A percentile compares a stretch with the other conserved stretches of the same genome.
These are phyloP conservation scores for Phascolomyces articulosus DNA, from an alignment of 371 early-diverging fungal species.

Conservation along the genomic window DNA sequence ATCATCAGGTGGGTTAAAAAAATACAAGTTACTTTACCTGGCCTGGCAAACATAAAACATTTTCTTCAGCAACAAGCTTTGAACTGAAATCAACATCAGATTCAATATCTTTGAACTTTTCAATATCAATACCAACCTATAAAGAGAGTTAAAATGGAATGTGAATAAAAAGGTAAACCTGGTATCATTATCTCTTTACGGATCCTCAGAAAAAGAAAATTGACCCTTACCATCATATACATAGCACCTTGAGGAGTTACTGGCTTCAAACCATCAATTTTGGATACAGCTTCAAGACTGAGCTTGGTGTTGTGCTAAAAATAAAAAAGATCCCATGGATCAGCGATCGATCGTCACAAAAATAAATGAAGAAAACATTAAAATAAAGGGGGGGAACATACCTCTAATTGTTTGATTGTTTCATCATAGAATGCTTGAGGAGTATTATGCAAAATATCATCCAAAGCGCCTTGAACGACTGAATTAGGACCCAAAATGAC, in stretches of 20 bases:
- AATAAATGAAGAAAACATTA: too few species aligned
- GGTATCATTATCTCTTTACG: too few species aligned
- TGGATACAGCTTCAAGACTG: slow-evolving; percentile 59
- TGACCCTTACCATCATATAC: slow-evolving; percentile 82
- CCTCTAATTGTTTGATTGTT: slow-evolving; percentile 72
- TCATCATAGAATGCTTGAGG: slow-evolving; percentile 72
- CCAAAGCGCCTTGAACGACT: slow-evolving; percentile 75
- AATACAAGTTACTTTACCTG: too few species aligned
- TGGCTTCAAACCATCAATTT: slow-evolving; percentile 76
- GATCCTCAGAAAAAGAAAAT: not conserved
- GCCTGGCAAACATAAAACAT: slow-evolving; percentile 87
- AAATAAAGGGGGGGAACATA: slow-evolving; percentile 14
- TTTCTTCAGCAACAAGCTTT: slow-evolving; percentile 83
- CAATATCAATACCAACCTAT: slow-evolving; percentile 64
- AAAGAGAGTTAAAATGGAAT: too few species aligned
- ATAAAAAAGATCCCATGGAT: not conserved
- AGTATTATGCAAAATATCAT: slow-evolving; percentile 76
- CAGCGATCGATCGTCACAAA: too few species aligned
- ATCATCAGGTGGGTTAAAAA: too few species aligned
- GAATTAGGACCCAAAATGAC: slow-evolving; percentile 87
- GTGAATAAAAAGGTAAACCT: not conserved
- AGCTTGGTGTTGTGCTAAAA: slow-evolving; percentile 68
- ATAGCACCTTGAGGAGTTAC: slow-evolving; percentile 92
- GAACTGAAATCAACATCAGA: slow-evolving; percentile 84
- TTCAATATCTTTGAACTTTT: slow-evolving; percentile 73